phyloP scores from a whole-genome alignment of 2,329 filamentous ascomycete genomes.

The Botrytis galanthina region DNA sequence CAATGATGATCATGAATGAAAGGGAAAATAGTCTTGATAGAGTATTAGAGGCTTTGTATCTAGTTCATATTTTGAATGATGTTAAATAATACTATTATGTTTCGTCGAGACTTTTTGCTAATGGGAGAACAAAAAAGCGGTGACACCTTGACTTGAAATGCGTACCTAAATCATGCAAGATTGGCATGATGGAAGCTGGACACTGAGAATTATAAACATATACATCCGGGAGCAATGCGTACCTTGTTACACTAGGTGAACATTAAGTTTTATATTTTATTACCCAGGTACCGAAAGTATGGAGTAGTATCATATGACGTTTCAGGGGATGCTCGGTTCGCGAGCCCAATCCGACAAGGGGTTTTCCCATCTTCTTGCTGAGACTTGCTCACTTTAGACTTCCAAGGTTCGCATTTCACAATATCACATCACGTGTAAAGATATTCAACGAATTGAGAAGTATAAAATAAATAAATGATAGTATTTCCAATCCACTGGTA shows the following conservation, averaged over 20 bases:
- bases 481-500: neutral
- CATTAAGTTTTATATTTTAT: neutral
- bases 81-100: neutral
- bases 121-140: neutral
- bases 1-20: neutral
- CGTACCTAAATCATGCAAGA: neutral
- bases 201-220: neutral
- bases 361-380: neutral
- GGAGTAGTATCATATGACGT: neutral
- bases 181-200: neutral
- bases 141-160: neutral
- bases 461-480: neutral
- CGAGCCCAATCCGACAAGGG: neutral
- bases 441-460: neutral
- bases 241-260: neutral
- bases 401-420: neutral
- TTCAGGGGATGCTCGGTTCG: conserved; percentile 15
- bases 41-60: neutral
- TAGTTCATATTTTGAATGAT: neutral
- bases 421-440: neutral
- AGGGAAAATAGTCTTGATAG: neutral
- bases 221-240: neutral
- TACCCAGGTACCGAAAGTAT: neutral
- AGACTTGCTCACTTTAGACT: neutral
- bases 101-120: neutral